Evolutionary conservation across 352 stramenopile species (phyloP).

Genomic region (Aphanomyces cochlioides): DNA sequence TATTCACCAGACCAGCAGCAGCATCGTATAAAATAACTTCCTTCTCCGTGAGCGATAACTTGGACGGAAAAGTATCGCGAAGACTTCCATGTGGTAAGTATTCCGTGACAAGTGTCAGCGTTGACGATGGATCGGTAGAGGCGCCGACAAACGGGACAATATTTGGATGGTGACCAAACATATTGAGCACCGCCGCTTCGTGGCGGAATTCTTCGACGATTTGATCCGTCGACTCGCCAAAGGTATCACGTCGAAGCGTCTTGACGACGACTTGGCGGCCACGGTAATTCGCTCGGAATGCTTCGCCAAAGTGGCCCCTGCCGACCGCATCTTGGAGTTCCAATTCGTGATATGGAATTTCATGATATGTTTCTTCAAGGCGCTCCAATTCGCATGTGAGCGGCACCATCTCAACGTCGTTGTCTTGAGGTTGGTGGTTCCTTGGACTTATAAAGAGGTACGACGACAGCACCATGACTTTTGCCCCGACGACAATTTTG

Average conservation of each 20-base stretch:
- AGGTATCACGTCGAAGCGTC: conserved; percentile 66
- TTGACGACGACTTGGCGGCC: conserved; percentile 77
- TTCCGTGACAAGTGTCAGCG: conserved; percentile 61
- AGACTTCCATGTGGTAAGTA: conserved; percentile 66
- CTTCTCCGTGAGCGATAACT: conserved; percentile 5
- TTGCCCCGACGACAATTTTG: conserved; percentile 52
- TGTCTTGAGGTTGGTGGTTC: conserved; percentile 13
- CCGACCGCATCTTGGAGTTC: conserved; percentile 62
- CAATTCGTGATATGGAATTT: conserved; percentile 55
- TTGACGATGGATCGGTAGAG: conserved; percentile 60
- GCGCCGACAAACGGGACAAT: conserved; percentile 72
- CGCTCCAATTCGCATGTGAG: conserved; percentile 2
- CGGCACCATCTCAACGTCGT: background rate
- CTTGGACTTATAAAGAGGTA: conserved; percentile 43
- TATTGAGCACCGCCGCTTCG: conserved; percentile 65
- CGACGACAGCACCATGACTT: conserved; percentile 58
- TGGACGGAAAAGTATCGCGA: conserved; percentile 54
- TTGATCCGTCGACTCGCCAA: conserved; percentile 67
- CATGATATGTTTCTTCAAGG: background rate
- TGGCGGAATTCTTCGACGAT: conserved; percentile 76
- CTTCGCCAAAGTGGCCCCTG: conserved; percentile 57
- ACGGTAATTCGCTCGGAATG: conserved; percentile 46
- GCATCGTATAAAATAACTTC: conserved; percentile 62
- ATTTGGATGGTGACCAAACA: conserved; percentile 78
- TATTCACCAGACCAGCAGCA: conserved; percentile 63